These are phyloP conservation scores for Taiozyma onychis DNA, from an alignment of 1,139 yeast species.

Conservation along the genomic window DNA sequence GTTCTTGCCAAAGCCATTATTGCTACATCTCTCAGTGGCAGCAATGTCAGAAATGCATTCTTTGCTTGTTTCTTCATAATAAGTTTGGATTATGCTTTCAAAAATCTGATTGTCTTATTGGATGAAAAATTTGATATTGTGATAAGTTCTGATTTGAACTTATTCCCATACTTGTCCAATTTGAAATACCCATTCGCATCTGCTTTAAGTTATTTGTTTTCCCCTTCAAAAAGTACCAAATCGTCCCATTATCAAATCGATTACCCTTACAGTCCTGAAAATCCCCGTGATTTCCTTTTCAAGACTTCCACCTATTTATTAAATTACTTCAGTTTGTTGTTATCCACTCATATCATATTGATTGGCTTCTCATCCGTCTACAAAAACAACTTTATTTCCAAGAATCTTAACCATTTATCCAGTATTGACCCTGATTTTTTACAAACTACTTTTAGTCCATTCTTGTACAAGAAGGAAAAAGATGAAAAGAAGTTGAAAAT, in stretches of 20 bases:
- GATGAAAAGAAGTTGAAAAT: slow-evolving; percentile 8
- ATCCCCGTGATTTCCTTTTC: slow-evolving; percentile 1
- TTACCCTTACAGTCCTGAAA: not conserved
- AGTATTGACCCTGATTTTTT: slow-evolving; percentile 8
- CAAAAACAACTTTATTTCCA: slow-evolving; percentile 28
- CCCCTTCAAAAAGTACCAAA: not conserved
- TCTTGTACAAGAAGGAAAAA: slow-evolving; percentile 8
- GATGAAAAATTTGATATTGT: slow-evolving; percentile 6
- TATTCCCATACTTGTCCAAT: slow-evolving; percentile 14
- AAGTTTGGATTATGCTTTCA: slow-evolving; percentile 10
- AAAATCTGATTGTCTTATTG: slow-evolving; percentile 9
- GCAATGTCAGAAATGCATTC: slow-evolving; percentile 17
- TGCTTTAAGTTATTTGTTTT: slow-evolving; percentile 1
- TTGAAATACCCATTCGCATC: slow-evolving; percentile 2
- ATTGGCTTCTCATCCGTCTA: slow-evolving; percentile 33
- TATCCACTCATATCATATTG: slow-evolving; percentile 37
- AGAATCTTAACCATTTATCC: slow-evolving; percentile 32
- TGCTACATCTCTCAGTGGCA: slow-evolving; percentile 40
- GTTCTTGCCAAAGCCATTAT: slow-evolving; percentile 42
- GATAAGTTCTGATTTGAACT: slow-evolving; percentile 1
- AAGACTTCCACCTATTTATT: slow-evolving; percentile 11
- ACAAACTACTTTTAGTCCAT: slow-evolving; percentile 6
- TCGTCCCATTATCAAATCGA: not conserved
- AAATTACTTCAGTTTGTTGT: slow-evolving; percentile 30
- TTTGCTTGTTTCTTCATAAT: slow-evolving; percentile 7